A percentile compares a stretch with the other conserved stretches of the same genome.
Evolutionary conservation across 208 protist genomes (phyloP).

Genomic region (Wallacemonas collosoma): DNA sequence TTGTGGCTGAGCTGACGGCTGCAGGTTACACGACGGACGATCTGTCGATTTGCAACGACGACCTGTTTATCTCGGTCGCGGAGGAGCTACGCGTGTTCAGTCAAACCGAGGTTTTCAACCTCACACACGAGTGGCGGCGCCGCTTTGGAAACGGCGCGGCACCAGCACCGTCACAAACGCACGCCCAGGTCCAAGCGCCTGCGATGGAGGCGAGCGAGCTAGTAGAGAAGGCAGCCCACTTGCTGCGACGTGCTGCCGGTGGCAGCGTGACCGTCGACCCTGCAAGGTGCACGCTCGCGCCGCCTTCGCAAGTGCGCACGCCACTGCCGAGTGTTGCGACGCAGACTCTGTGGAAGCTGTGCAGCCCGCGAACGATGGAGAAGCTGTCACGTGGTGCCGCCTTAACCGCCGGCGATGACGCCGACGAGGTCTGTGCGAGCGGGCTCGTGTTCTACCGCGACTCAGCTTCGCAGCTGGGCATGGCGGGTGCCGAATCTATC

Average conservation of each 20-base stretch:
- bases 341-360: slow-evolving; percentile 66
- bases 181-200: no score
- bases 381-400: slow-evolving; percentile 36
- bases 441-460: slow-evolving; percentile 66
- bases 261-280: slow-evolving; percentile 2
- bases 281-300: not conserved
- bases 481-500: slow-evolving; percentile 19
- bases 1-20: slow-evolving; percentile 45
- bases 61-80: slow-evolving; percentile 60
- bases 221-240: slow-evolving; percentile 24
- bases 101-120: slow-evolving; percentile 44
- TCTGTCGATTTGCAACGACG: slow-evolving; percentile 57
- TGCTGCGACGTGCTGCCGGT: slow-evolving; percentile 25
- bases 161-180: not conserved
- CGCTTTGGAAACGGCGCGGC: slow-evolving; percentile 3
- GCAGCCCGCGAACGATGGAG: slow-evolving; percentile 43
- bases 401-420: slow-evolving; percentile 37
- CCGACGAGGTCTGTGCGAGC: slow-evolving; percentile 48
- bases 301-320: no score
- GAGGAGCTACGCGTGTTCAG: slow-evolving; percentile 60
- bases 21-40: slow-evolving; percentile 67
- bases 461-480: slow-evolving; percentile 26
- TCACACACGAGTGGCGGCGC: slow-evolving; percentile 50
- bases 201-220: slow-evolving; percentile 20
- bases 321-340: no score